Percentiles rank a stretch among this genome's conserved stretches.
Conservation (phyloP, 192 early-diverging fungal species). For the Backusella liffmaniae region DNA sequence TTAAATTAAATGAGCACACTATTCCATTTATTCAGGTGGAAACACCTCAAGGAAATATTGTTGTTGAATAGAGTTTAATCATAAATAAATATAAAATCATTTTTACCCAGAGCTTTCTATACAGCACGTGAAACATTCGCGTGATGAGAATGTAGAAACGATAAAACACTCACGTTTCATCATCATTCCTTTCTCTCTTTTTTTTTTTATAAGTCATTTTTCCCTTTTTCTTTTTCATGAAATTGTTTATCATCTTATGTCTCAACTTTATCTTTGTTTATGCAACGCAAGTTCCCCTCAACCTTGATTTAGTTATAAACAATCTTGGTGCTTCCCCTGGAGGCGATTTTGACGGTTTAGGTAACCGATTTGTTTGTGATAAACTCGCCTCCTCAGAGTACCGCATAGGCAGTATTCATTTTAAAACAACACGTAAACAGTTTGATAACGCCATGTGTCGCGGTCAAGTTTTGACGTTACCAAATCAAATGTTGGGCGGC, state of each 20-base stretch:
- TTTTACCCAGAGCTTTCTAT: too few relatives aligned
- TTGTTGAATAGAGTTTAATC: background rate
- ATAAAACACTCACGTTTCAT: slow-evolving; percentile 1
- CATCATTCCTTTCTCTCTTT: background rate
- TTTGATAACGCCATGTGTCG: slow-evolving; percentile 10
- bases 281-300: background rate
- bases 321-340: background rate
- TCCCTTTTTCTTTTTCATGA: background rate
- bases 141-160: background rate
- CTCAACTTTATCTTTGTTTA: background rate
- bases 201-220: background rate
- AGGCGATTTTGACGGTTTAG: slow-evolving; percentile 1
- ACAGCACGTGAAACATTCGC: background rate
- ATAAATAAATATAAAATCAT: background rate
- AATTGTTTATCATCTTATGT: background rate
- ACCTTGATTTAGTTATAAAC: background rate
- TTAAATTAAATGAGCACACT: background rate
- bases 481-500: background rate
- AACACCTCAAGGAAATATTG: background rate
- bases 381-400: background rate
- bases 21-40: background rate
- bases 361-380: background rate
- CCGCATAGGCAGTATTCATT: background rate
- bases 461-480: background rate
- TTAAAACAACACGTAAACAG: background rate